Evolutionary conservation across 106 monocot genomes (phyloP), one percentile per base, ranked within the genome.

Genomic region (Dendrobium officinale): DNA sequence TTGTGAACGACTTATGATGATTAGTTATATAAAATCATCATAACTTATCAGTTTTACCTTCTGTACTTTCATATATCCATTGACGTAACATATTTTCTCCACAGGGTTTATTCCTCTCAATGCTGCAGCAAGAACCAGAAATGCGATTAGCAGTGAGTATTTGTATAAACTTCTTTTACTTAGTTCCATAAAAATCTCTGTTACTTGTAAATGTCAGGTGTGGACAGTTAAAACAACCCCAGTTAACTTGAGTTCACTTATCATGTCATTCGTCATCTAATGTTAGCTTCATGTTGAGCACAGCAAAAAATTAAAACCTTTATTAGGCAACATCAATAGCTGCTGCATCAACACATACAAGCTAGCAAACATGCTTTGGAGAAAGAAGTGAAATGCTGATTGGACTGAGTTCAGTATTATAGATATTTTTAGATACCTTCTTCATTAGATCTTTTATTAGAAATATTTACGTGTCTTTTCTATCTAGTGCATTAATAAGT

Each of bases 101-200:
- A 20, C 90, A 98, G 98, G 98, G 92, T 80, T 78, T 98, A 68
- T 84, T 95, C 77, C 89, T 98, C 33, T 90, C 95, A 40, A 73
- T 90, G 13, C 81, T 98, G 22, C 90, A 87, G 61, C 89, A 91
- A 81, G 98, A 95, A 77, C 87, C 95, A 54, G 92, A 98, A 83
- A 83, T 88, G 66, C 89, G 98, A n/a, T 55, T 95, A 77, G 92
- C 89, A 72, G 98, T 98, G 86, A 98, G 94, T 80, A 26, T 42
- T 29, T 72, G 8, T 22, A 19, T 49, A 27, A 67, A 18, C 26
- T 37, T 37, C 37, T 37, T 37, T 37, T 70, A 31, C 15, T 74
- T 74, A 20, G 16, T 43, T 74, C 20, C 44, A 42, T 74, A 43
- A 74, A 74, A 74, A 11, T 6, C 24, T 68, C 18, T 68, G 68